phyloP scores from a whole-genome alignment of 202 grass and related monocot genomes.

The Saccharum hybrid region DNA sequence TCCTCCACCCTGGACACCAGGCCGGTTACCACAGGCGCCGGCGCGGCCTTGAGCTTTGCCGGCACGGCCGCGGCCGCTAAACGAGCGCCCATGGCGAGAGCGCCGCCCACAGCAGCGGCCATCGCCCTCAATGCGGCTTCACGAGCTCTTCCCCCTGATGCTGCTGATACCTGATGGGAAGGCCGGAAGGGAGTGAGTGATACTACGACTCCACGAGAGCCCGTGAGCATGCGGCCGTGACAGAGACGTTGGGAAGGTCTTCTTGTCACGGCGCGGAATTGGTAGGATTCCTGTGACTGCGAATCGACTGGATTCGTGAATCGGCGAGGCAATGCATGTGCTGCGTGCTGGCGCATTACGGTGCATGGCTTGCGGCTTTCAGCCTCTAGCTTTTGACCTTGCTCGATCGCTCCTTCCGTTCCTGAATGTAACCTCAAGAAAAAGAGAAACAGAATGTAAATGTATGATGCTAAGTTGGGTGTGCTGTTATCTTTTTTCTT shows the following conservation, averaged over 20 bases:
- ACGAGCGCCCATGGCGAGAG: slow-evolving; percentile 8
- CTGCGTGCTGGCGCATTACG: slow-evolving; percentile 1
- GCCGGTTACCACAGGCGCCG: slow-evolving; percentile 43
- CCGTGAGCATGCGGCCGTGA: no score
- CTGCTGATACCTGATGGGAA: neutral
- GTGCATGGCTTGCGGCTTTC: neutral
- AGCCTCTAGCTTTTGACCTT: neutral
- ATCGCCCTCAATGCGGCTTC: slow-evolving; percentile 16
- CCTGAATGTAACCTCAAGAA: neutral
- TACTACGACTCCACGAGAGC: no score
- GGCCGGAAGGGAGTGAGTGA: neutral
- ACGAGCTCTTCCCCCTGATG: no score
- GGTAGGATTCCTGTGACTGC: slow-evolving; percentile 45
- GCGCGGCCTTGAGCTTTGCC: slow-evolving; percentile 38
- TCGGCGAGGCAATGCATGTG: slow-evolving; percentile 4
- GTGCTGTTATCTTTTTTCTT: no score
- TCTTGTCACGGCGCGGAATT: slow-evolving; percentile 58
- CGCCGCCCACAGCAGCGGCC: slow-evolving; percentile 29
- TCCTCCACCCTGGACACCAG: slow-evolving; percentile 72
- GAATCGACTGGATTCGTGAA: neutral
- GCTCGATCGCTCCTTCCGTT: neutral
- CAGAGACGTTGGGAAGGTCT: slow-evolving; percentile 26
- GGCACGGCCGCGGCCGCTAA: slow-evolving; percentile 18
- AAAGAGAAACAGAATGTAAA: neutral
- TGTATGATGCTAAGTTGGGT: no score